phyloP scores from a whole-genome alignment of 2,329 filamentous ascomycete species.

The Lithohypha guttulata region DNA sequence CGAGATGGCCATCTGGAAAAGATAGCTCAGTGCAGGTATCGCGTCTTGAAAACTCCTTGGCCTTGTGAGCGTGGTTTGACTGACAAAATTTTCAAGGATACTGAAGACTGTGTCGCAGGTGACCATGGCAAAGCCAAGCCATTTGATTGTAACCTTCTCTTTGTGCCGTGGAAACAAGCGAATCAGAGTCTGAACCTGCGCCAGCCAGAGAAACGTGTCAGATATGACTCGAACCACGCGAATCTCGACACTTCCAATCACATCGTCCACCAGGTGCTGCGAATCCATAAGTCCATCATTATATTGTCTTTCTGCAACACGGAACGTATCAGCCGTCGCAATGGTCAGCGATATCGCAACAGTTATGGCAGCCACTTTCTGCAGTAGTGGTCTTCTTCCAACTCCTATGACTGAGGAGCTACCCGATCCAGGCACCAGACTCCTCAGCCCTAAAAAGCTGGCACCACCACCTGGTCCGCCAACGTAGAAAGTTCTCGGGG shows the following conservation, averaged over 20 bases:
- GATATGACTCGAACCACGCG: constrained; percentile 87
- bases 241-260: constrained; percentile 75
- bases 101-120: constrained; percentile 83
- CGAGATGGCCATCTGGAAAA: constrained; percentile 79
- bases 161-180: constrained; percentile 90
- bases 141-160: constrained; percentile 97
- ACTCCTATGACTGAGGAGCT: constrained; percentile 63
- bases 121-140: constrained; percentile 91
- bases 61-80: constrained; percentile 45
- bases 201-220: constrained; percentile 92
- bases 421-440: constrained; percentile 52
- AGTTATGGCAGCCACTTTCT: constrained; percentile 57
- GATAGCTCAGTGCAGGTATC: constrained; percentile 79
- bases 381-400: constrained; percentile 85
- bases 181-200: constrained; percentile 92
- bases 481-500: constrained; percentile 84
- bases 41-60: constrained; percentile 76
- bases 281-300: constrained; percentile 69
- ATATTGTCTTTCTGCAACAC: constrained; percentile 74
- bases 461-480: constrained; percentile 56
- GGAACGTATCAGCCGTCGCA: constrained; percentile 82
- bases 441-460: constrained; percentile 77
- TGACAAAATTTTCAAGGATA: constrained; percentile 75
- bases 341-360: constrained; percentile 79
- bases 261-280: constrained; percentile 59